A percentile compares a stretch with the other conserved stretches of the same genome.
phyloP scores from a whole-genome alignment of 225 moss, liverwort and hornwort genomes.

The Neckera pumila region DNA sequence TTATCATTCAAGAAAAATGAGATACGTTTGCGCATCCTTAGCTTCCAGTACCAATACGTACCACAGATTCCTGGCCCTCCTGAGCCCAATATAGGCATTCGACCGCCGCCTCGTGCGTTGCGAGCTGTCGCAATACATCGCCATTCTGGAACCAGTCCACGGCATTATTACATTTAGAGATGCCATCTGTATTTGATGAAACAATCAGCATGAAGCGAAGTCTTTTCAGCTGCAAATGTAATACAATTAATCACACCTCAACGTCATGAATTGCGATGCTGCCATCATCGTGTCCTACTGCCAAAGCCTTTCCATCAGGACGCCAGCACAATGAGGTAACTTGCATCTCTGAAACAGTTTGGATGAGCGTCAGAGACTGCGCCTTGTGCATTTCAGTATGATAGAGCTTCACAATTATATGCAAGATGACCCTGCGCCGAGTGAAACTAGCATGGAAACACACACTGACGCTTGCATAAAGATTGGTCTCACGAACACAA shows the following conservation, averaged over 20 bases:
- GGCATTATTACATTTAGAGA: neutral
- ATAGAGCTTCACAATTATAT: neutral
- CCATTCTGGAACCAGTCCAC: conserved; percentile 60
- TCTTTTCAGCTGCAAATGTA: neutral
- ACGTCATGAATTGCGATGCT: conserved; percentile 96
- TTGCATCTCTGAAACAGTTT: conserved; percentile 49
- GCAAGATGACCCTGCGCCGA: neutral
- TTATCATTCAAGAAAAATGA: neutral
- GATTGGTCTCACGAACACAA: neutral
- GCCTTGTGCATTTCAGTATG: neutral
- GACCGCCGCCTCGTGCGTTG: conserved; percentile 71
- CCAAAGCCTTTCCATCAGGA: conserved; percentile 96
- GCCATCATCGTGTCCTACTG: conserved; percentile 88
- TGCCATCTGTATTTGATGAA: neutral
- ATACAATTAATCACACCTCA: conserved; percentile 38
- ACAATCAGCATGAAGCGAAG: neutral
- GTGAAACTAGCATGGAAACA: neutral
- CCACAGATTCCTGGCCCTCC: conserved; percentile 58
- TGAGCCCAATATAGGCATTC: conserved; percentile 92
- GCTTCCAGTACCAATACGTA: conserved; percentile 8
- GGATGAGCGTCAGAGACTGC: neutral
- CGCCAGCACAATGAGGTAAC: conserved; percentile 98
- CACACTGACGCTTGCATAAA: neutral
- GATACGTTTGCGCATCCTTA: neutral
- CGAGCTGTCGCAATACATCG: conserved; percentile 69